Evolutionary conservation across 768 basidiomycete genomes (phyloP).

Genomic region (Phanerodontia chrysosporium): DNA sequence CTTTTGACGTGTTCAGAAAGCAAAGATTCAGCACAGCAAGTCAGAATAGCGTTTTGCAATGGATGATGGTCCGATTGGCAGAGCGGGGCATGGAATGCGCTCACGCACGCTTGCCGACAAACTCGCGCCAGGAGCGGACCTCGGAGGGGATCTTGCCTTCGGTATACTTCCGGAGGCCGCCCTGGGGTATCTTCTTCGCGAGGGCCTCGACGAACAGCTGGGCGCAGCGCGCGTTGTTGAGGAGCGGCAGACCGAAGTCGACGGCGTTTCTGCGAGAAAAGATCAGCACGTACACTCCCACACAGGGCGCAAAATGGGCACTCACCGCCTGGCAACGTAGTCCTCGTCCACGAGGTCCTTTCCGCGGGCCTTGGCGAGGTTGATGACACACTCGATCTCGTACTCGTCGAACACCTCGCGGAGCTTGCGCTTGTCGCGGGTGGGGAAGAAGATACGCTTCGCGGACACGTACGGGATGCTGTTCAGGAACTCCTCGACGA

Average conservation of each 20-base stretch:
- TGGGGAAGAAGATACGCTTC: conserved; percentile 94
- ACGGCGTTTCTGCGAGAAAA: conserved; percentile 70
- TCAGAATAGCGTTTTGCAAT: background rate
- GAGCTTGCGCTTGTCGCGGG: conserved; percentile 91
- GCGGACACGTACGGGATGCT: conserved; percentile 69
- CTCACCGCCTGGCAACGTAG: conserved; percentile 88
- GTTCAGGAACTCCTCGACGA: conserved; percentile 80
- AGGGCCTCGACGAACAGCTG: conserved; percentile 88
- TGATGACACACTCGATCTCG: conserved; percentile 93
- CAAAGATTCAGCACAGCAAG: background rate
- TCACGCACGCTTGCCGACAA: conserved; percentile 69
- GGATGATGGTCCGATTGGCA: background rate
- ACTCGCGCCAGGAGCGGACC: conserved; percentile 90
- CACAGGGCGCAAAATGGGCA: conserved; percentile 10
- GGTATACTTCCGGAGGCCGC: conserved; percentile 71
- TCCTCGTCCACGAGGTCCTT: conserved; percentile 82
- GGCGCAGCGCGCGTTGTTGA: conserved; percentile 89
- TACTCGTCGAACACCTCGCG: conserved; percentile 92
- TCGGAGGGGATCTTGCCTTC: conserved; percentile 90
- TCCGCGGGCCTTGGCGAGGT: conserved; percentile 80
- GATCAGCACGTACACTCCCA: conserved; percentile 8
- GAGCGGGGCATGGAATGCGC: background rate
- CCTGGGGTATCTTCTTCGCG: conserved; percentile 76
- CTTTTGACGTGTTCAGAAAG: background rate
- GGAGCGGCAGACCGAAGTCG: conserved; percentile 88